A percentile compares a stretch with the other conserved stretches of the same genome.
phyloP scores from a whole-genome alignment of 345 rosid genomes.

The Populus nigra region DNA sequence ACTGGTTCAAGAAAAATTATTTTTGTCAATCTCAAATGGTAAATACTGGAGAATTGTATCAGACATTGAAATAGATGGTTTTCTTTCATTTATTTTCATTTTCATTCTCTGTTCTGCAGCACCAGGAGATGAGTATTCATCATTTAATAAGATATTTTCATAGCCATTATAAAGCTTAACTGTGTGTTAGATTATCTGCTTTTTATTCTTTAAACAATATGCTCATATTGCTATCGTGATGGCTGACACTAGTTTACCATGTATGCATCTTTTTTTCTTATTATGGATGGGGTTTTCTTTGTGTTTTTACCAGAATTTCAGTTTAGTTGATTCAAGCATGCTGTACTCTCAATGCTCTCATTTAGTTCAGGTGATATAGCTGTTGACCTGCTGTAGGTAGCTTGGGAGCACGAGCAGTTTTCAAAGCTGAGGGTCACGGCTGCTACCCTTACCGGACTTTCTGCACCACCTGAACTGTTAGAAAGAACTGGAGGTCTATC shows the following conservation, averaged over 20 bases:
- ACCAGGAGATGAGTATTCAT: not conserved
- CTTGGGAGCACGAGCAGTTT: constrained; percentile 99
- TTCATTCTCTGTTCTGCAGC: not conserved
- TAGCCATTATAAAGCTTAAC: not conserved
- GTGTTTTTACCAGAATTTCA: not conserved
- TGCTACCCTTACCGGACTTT: constrained; percentile 80
- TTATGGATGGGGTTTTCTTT: not conserved
- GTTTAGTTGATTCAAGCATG: constrained; percentile 4
- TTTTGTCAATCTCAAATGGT: not conserved
- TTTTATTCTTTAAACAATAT: constrained; percentile 5
- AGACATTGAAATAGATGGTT: not conserved
- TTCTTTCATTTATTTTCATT: not conserved
- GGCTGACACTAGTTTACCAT: not conserved
- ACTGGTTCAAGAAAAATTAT: not conserved
- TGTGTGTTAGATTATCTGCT: not conserved
- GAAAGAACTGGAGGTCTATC: constrained; percentile 74
- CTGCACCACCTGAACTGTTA: constrained; percentile 70
- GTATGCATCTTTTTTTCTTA: not conserved
- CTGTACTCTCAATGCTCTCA: not conserved
- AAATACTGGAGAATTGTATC: not conserved
- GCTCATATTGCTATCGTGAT: not conserved
- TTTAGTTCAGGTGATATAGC: constrained; percentile 34
- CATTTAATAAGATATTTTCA: not conserved
- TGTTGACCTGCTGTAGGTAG: constrained; percentile 64
- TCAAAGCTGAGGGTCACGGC: constrained; percentile 94